These are phyloP conservation scores for Raffaelea deltoideospora DNA, from an alignment of 2,329 filamentous ascomycete species.

Conservation along the genomic window DNA sequence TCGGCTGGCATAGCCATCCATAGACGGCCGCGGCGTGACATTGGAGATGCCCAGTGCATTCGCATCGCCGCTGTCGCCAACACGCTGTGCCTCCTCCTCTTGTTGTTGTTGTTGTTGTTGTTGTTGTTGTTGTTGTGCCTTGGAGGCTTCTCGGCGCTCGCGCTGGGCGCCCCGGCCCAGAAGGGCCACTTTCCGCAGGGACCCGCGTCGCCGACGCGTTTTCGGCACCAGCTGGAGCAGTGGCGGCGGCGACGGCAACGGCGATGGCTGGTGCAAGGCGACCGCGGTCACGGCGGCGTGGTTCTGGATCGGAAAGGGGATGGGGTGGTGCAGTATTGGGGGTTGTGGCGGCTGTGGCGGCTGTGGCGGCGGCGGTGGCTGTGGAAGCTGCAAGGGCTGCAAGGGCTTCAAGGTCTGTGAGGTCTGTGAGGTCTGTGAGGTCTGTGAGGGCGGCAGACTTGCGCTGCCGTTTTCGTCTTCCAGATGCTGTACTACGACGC, in stretches of 20 bases:
- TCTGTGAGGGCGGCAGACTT: too few relatives aligned
- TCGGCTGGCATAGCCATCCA: conserved; percentile 27
- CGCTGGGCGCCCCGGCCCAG: conserved; percentile 57
- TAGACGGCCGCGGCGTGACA: conserved; percentile 28
- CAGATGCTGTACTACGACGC: too few relatives aligned
- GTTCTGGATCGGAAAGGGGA: conserved; percentile 8
- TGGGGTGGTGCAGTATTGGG: not conserved
- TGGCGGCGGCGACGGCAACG: not conserved
- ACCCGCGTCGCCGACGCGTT: conserved; percentile 63
- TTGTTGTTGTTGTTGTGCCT: not conserved
- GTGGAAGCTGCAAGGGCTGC: too few relatives aligned
- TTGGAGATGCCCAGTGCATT: conserved; percentile 33
- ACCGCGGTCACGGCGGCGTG: conserved; percentile 6
- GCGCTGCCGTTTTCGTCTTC: too few relatives aligned
- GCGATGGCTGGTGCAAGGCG: conserved; percentile 3
- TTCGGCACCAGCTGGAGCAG: conserved; percentile 27
- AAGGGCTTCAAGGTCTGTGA: too few relatives aligned
- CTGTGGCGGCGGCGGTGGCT: too few relatives aligned
- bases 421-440: too few relatives aligned
- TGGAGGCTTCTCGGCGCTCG: conserved; percentile 32
- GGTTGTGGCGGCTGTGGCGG: too few relatives aligned
- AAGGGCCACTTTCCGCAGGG: conserved; percentile 73
- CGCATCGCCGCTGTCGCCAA: conserved; percentile 9
- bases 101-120: conserved; percentile 2
- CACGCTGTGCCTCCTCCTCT: not conserved